phyloP scores from a whole-genome alignment of 73 alveolate species.

The Paramecium octaurelia region DNA sequence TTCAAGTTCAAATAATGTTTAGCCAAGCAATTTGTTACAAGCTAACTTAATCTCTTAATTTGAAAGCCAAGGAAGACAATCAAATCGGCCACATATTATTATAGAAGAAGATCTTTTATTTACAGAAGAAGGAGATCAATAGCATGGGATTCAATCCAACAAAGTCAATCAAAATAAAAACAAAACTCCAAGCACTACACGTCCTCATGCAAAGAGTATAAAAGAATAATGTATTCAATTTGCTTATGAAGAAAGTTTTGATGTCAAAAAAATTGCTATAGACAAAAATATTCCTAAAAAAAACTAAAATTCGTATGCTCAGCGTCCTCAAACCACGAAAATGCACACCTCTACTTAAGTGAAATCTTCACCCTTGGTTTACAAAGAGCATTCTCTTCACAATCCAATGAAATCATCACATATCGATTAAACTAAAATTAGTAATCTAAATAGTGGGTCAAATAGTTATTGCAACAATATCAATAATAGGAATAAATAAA shows the following conservation, averaged over 20 bases:
- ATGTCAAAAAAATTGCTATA: background rate
- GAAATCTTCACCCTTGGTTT: background rate
- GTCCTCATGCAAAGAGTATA: background rate
- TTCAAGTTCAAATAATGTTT: background rate
- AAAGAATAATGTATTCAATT: background rate
- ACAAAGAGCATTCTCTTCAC: background rate
- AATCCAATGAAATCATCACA: background rate
- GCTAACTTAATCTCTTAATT: background rate
- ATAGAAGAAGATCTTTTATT: background rate
- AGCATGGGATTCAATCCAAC: background rate
- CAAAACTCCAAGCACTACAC: background rate
- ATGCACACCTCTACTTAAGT: background rate
- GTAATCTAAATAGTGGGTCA: background rate
- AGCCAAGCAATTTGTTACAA: background rate
- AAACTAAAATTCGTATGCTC: background rate
- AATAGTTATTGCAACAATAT: background rate
- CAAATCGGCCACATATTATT: background rate
- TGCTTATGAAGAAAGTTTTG: background rate
- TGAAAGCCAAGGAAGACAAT: background rate
- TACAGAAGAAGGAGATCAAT: background rate
- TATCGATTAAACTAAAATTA: background rate
- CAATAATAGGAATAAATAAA: background rate
- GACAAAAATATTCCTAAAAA: background rate
- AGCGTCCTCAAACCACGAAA: background rate
- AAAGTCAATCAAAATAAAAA: background rate